Base-by-base conservation (phyloP, 805 yeast genomes). In the Ogataea wickerhamii region DNA sequence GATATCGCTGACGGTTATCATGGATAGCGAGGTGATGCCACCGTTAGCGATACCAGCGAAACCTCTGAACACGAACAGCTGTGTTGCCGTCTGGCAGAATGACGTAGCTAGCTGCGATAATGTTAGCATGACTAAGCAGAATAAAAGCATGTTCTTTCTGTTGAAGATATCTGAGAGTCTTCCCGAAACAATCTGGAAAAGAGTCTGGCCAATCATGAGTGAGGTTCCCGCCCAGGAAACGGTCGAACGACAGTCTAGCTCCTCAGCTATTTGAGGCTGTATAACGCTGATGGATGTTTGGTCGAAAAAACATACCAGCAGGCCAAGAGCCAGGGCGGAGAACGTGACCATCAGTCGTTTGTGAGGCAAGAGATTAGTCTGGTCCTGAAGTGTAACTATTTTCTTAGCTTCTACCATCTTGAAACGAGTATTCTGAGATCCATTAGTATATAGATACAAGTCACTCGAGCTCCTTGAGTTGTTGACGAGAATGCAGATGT, bases 161-260 rank as follows among this genome's bases (percentile, higher is more conserved):
- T 77, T 77, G 51, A 75, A 73, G 6, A 76, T 73, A 51, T 77
- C 82, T 2, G 78, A 67, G 18, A 74, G 51, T 22, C 82, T 58
- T 1, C 82, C 82, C 34, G 71, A 66, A 8, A 75, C 51, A 4
- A 74, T 73, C 47, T 76, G 80, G 44, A 74, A 73, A 5, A 68
- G 66, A 32, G 76, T 66, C 35, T 68, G 69, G 5, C 80, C 76
- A 35, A 77, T 67, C 20, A 74, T 55, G 12, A 70, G 55, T 2
- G 80, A 70, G 0, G 82, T 71, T 11, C 80, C 80, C 0, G 78
- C 79, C 82, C 83, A 77, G 32, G 75, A 67, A 30, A 76, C 73
- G 1, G 78, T 67, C 6, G 51, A 31, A 11, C 24, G 34, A 2
- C 78, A 74, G 33, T 72, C 40, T 32, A 76, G 56, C 22, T 68